Conservation (phyloP, 768 basidiomycete species). For the Suillus placidus region DNA sequence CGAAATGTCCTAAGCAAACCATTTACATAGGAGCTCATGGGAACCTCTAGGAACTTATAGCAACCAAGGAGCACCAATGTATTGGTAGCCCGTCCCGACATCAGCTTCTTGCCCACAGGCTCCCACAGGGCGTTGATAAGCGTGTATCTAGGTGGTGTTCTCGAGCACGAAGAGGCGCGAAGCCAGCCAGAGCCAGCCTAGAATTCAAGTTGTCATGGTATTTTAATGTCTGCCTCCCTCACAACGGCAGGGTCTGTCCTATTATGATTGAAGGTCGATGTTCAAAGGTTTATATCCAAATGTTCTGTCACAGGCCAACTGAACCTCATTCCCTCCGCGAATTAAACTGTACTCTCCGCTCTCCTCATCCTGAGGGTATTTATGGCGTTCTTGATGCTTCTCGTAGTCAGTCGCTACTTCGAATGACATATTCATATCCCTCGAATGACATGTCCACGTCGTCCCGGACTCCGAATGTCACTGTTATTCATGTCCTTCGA, state of each 20-base stretch:
- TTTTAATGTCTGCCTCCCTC: neutral
- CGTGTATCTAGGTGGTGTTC: neutral
- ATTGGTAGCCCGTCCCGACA: neutral
- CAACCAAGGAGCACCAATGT: neutral
- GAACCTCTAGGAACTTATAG: neutral
- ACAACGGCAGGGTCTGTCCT: neutral
- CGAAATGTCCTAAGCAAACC: neutral
- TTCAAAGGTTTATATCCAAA: neutral
- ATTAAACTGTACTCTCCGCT: neutral
- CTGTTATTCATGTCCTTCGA: neutral
- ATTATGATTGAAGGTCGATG: neutral
- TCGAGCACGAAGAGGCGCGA: neutral
- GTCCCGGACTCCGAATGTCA: neutral
- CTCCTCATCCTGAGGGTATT: neutral
- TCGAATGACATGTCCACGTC: neutral
- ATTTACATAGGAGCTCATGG: neutral
- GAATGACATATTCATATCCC: neutral
- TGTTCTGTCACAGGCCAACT: neutral
- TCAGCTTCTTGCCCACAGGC: neutral
- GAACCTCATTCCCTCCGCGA: neutral
- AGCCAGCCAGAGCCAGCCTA: neutral
- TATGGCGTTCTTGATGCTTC: neutral
- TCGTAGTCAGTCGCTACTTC: neutral
- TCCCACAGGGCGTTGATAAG: neutral
- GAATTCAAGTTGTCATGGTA: slow-evolving; percentile 1